Base-by-base conservation (phyloP, 148 eudicot species). In the Persicaria maculosa region DNA sequence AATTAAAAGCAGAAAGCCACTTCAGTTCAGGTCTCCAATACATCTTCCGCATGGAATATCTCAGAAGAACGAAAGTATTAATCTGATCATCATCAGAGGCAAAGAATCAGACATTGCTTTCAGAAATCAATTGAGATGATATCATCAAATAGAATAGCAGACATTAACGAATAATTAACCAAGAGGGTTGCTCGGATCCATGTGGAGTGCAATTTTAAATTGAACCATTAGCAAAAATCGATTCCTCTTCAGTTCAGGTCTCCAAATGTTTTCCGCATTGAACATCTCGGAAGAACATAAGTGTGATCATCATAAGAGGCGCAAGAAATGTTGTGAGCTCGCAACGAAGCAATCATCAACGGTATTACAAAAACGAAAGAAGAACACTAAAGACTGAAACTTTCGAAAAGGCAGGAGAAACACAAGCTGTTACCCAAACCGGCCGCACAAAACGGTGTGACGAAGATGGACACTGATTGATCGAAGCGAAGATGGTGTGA, bases 31-130 rank as follows among this genome's bases (percentile, higher is more conserved):
- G 76, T 45, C 50, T 81, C 78, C 81, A 77, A 7, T 4, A 9
- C 40, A 0, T 71, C 55, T 69, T 61, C 86, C 72, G 58, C 83
- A 83, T 16, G 52, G 53, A 67, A 47, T 25, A 17, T 72, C 75
- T 83, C 83, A 62, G 86, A 77, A 65, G 86, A 83, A 77, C 78
- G 78, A 83, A 83, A 79, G 83, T 80, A 72, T 14, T 55, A 31
- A 3, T 45, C 31, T 72, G 64, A 78, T 50, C 83, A 83, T 80
- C 83, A 77, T 72, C 57, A 83, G 81, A 80, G 81, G 78, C 80
- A 22, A 6, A 15, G 20, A 19, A 16, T 5, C 7, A 10, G 14
- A 12, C 45, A 57, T 6, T 20, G 15, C 40, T 0, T 31, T 31
- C 40, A 31, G 40, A 31, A 31, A 31, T 31, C 40, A 31, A 31